Evolutionary conservation across 164 flowering plant genomes (phyloP), one percentile per base, ranked within the genome.

Genomic region (Aristolochia californica): DNA sequence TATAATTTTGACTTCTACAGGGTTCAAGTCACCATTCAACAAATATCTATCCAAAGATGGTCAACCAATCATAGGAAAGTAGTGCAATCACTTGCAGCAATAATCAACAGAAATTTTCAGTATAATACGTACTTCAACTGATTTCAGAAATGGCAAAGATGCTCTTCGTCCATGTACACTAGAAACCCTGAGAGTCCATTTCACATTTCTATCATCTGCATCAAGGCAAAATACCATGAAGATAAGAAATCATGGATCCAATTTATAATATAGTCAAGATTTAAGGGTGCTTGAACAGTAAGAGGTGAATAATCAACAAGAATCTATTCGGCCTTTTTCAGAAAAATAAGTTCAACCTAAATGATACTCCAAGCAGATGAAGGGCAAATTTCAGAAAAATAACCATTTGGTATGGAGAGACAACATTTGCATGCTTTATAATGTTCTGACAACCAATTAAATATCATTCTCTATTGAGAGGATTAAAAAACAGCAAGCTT

Each of bases 151-250:
- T 55, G 97, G 88, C 69, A 93, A 62, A 62, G 82, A 87, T 43
- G 85, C 87, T 70, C 62, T 87, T 48, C 65, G 72, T 64, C 91
- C 95, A 78, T 93, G 97, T 27, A 82, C 75, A 63, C 97, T 93
- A 58, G 73, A 65, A 21, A 93, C 63, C 58, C 74, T 78, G 64
- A 91, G 78, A 63, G 66, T 77, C 97, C 98, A 93, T 64, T 81
- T 87, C 53, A 79, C 79, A 67, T 56, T 81, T 71, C 58, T 83
- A 56, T 75, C 63, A 69, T 82, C 98, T 88, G 85, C 72, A 72
- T 58, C 22, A 47, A 47, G 40, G 4, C 40, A 34, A 34, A 28
- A 28, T 28, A 28, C 5, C 34, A 28, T 2, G 34, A 28, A 28
- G 7, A 28, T 28, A 28, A 28, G 5, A 28, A 28, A 28, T 7